phyloP scores from a whole-genome alignment of 192 early-diverging fungal genomes.

The Umbelopsis isabellina region DNA sequence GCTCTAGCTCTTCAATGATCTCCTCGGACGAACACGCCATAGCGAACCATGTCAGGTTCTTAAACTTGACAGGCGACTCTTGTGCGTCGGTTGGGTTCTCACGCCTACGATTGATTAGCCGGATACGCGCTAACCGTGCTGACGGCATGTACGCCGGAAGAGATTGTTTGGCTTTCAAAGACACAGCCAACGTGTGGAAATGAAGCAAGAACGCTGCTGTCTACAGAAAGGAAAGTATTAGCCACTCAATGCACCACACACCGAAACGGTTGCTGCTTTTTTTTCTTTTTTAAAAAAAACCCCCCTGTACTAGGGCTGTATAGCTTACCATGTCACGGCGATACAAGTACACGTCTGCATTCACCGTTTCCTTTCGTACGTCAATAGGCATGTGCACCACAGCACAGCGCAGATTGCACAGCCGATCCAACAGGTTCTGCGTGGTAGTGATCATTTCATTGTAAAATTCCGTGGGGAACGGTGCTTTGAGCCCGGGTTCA shows the following conservation, averaged over 20 bases:
- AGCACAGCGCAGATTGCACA: constrained; percentile 66
- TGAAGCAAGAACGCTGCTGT: constrained; percentile 66
- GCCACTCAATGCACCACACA: no score
- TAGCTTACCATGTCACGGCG: constrained; percentile 54
- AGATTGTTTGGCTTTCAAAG: constrained; percentile 71
- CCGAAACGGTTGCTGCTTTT: no score
- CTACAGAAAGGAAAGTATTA: constrained; percentile 3
- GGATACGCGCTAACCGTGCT: constrained; percentile 42
- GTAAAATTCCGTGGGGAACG: constrained; percentile 69
- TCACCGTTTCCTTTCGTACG: constrained; percentile 43
- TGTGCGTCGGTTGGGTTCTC: neutral
- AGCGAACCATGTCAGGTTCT: constrained; percentile 46
- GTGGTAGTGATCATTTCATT: constrained; percentile 64
- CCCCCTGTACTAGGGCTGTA: no score
- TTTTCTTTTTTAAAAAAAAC: no score
- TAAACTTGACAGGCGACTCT: constrained; percentile 28
- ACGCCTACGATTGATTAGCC: constrained; percentile 36
- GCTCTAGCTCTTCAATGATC: constrained; percentile 46
- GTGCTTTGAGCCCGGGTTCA: constrained; percentile 76
- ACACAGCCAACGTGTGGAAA: constrained; percentile 73
- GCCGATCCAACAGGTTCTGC: constrained; percentile 68
- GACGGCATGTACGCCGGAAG: constrained; percentile 75
- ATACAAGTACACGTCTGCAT: constrained; percentile 40
- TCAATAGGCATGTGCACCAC: constrained; percentile 42
- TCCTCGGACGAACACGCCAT: constrained; percentile 39